phyloP scores from a whole-genome alignment of 2,329 filamentous ascomycete genomes.

The Talaromyces sp. region DNA sequence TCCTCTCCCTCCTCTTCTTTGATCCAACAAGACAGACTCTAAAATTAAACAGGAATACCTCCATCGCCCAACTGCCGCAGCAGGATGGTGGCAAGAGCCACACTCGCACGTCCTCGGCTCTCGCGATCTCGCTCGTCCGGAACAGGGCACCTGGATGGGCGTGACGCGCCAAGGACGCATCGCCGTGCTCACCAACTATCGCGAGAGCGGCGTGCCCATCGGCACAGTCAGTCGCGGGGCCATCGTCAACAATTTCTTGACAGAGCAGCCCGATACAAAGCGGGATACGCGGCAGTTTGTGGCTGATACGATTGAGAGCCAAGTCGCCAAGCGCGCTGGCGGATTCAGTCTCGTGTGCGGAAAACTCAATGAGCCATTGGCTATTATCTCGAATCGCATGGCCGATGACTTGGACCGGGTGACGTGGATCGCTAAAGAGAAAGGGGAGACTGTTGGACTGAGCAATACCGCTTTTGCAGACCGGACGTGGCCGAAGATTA shows the following conservation, averaged over 20 bases:
- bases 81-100: constrained; percentile 56
- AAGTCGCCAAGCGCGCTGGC: constrained; percentile 53
- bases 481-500: constrained; percentile 57
- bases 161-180: constrained; percentile 57
- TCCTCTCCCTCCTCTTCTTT: neutral
- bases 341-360: constrained; percentile 61
- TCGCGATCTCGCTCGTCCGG: constrained; percentile 55
- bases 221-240: constrained; percentile 50
- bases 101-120: constrained; percentile 54
- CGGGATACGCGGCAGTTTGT: constrained; percentile 46
- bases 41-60: constrained; percentile 52
- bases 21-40: neutral
- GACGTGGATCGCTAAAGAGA: constrained; percentile 45
- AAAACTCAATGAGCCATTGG: constrained; percentile 48
- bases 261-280: constrained; percentile 20
- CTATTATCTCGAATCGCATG: constrained; percentile 60
- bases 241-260: constrained; percentile 58
- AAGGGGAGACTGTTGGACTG: constrained; percentile 52
- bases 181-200: constrained; percentile 61
- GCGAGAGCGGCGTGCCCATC: constrained; percentile 46
- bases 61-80: constrained; percentile 54
- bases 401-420: constrained; percentile 44
- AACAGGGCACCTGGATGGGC: constrained; percentile 61
- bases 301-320: constrained; percentile 49
- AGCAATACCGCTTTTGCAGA: constrained; percentile 60